A percentile compares a stretch with the other conserved stretches of the same genome.
Conservation (phyloP, 106 monocot species). For the Iris macrosiphon region DNA sequence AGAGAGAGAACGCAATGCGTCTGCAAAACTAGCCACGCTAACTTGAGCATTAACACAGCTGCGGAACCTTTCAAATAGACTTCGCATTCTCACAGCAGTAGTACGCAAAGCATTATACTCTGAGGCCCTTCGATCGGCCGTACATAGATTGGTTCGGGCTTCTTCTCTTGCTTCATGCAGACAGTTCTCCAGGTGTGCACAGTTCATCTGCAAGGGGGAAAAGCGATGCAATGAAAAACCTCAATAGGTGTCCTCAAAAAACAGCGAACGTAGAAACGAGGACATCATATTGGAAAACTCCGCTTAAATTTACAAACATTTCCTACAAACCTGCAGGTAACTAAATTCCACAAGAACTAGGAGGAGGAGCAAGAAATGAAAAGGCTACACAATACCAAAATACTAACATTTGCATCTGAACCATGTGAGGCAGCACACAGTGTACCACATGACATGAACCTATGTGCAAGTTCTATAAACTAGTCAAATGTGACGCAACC, state of each 20-base stretch:
- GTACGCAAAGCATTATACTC: slow-evolving; percentile 73
- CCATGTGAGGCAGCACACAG: too few relatives aligned
- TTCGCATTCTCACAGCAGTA: slow-evolving; percentile 68
- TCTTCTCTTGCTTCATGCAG: slow-evolving; percentile 98
- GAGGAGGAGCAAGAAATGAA: too few relatives aligned
- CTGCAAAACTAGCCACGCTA: slow-evolving; percentile 57
- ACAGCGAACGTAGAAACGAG: too few relatives aligned
- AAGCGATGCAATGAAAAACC: neutral
- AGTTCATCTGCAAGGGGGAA: slow-evolving; percentile 60
- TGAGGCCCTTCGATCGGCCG: slow-evolving; percentile 84
- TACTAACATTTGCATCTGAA: too few relatives aligned
- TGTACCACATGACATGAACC: too few relatives aligned
- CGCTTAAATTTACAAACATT: too few relatives aligned
- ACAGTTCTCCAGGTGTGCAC: slow-evolving; percentile 89
- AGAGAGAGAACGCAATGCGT: slow-evolving; percentile 67
- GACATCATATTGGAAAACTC: too few relatives aligned
- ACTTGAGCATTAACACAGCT: slow-evolving; percentile 58
- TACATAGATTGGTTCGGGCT: slow-evolving; percentile 80
- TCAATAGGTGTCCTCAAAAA: neutral
- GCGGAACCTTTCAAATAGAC: slow-evolving; percentile 82
- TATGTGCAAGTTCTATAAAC: too few relatives aligned
- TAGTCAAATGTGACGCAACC: too few relatives aligned
- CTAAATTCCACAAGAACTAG: neutral
- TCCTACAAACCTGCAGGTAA: neutral
- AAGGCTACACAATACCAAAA: too few relatives aligned